A percentile compares a stretch with the other conserved stretches of the same genome.
Evolutionary conservation across 225 moss, liverwort and hornwort genomes (phyloP).

Genomic region (Pseudoscleropodium purum): DNA sequence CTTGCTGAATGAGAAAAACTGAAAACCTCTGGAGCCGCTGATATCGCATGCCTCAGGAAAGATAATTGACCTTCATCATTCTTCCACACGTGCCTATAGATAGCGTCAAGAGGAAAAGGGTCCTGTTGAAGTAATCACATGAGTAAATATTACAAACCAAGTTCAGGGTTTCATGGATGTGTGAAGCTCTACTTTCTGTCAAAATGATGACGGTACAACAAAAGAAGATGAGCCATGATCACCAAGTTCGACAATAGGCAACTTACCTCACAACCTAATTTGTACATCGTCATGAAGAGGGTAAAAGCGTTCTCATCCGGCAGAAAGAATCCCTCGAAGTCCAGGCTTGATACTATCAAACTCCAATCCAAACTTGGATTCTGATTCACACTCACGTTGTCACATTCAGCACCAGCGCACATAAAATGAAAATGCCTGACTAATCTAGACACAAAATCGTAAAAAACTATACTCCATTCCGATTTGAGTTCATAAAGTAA

Average conservation of each 20-base stretch:
- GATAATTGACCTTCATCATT: conserved; percentile 83
- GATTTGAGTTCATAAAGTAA: not conserved
- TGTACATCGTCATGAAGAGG: conserved; percentile 65
- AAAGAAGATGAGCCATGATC: not conserved
- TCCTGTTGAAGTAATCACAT: conserved; percentile 46
- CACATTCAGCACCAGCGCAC: not conserved
- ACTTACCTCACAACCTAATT: conserved; percentile 42
- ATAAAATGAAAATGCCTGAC: not conserved
- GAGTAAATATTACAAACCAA: not conserved
- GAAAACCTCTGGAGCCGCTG: conserved; percentile 65
- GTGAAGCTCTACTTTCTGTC: not conserved
- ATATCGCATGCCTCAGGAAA: conserved; percentile 76
- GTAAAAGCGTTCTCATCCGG: conserved; percentile 75
- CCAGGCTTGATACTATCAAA: conserved; percentile 68
- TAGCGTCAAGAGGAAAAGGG: conserved; percentile 67
- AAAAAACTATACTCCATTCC: not conserved
- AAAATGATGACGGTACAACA: not conserved
- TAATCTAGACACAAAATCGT: not conserved
- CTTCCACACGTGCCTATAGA: conserved; percentile 70
- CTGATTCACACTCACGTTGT: conserved; percentile 17
- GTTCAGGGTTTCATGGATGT: not conserved
- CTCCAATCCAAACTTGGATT: conserved; percentile 67
- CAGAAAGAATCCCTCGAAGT: conserved; percentile 77
- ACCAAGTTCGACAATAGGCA: not conserved
- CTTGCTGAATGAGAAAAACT: conserved; percentile 68